phyloP scores from a whole-genome alignment of 176 grass and related monocot genomes.

The Metroxylon sagu region DNA sequence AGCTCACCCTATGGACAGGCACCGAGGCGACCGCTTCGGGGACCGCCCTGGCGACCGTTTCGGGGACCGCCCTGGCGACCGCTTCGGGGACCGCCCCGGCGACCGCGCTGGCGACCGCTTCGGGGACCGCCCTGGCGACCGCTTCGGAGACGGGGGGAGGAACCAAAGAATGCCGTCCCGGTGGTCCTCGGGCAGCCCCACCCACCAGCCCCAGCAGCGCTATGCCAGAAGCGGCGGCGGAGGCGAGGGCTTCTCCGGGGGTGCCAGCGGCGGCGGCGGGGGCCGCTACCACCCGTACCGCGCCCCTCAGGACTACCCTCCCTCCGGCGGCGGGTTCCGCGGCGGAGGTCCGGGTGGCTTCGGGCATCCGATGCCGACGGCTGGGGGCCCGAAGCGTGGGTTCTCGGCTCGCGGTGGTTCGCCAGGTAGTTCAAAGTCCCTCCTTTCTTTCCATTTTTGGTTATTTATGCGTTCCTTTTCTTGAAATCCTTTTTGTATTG shows the following conservation, averaged over 20 bases:
- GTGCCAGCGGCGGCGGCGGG: constrained; percentile 14
- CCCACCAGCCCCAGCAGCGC: constrained; percentile 8
- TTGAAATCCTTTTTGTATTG: no score
- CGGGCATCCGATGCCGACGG: not conserved
- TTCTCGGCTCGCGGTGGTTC: constrained; percentile 19
- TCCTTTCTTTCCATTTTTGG: not conserved
- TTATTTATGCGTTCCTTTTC: not conserved
- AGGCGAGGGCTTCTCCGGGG: constrained; percentile 14
- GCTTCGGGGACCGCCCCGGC: constrained; percentile 6
- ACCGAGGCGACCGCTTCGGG: constrained; percentile 46
- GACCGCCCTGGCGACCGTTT: not conserved
- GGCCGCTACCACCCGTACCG: constrained; percentile 64
- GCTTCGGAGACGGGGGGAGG: constrained; percentile 27
- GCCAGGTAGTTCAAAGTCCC: constrained; percentile 6
- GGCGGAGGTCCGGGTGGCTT: constrained; percentile 28
- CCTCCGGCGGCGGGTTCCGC: constrained; percentile 20
- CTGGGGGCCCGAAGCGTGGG: constrained; percentile 7
- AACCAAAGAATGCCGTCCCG: constrained; percentile 4
- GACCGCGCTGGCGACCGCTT: constrained; percentile 51
- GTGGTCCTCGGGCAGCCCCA: constrained; percentile 24
- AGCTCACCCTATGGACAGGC: constrained; percentile 24
- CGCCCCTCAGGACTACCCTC: constrained; percentile 18
- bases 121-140: constrained; percentile 28
- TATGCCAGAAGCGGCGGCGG: constrained; percentile 6
- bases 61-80: constrained; percentile 40